Evolutionary conservation across 176 grass and related monocot species (phyloP).

Genomic region (Aegilops sharonensis): DNA sequence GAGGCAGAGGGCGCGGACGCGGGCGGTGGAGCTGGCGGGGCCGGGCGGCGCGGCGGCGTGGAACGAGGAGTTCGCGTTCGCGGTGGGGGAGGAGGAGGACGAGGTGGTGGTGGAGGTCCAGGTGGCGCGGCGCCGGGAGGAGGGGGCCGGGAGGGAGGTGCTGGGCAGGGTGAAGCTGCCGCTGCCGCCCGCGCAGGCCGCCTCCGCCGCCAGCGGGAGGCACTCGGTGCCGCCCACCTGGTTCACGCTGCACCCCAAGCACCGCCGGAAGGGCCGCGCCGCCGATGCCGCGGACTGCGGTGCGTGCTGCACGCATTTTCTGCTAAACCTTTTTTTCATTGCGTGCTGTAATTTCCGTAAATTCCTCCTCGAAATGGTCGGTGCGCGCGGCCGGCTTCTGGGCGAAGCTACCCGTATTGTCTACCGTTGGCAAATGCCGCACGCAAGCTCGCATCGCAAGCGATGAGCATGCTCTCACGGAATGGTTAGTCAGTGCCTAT

Average conservation of each 20-base stretch:
- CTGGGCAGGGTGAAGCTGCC: conserved; percentile 52
- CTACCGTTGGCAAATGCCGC: conserved; percentile 17
- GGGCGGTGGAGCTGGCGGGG: conserved; percentile 32
- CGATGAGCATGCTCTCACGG: conserved; percentile 7
- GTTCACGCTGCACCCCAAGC: conserved; percentile 63
- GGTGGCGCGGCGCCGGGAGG: conserved; percentile 44
- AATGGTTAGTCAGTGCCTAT: not conserved
- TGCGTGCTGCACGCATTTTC: conserved; percentile 30
- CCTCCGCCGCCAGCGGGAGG: conserved; percentile 2
- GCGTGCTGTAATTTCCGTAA: not conserved
- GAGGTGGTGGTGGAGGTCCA: conserved; percentile 34
- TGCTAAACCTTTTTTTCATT: not conserved
- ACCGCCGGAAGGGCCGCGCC: conserved; percentile 13
- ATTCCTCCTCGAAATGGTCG: conserved; percentile 17
- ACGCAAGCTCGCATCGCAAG: conserved; percentile 26
- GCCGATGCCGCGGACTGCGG: conserved; percentile 40
- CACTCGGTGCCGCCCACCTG: conserved; percentile 60
- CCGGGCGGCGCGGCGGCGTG: conserved; percentile 40
- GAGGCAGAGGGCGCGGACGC: conserved; percentile 52
- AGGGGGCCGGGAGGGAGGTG: conserved; percentile 38
- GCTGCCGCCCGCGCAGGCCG: conserved; percentile 14
- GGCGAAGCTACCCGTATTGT: conserved; percentile 6
- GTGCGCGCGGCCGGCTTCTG: not conserved
- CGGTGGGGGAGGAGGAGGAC: conserved; percentile 14
- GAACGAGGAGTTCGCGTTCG: conserved; percentile 79